Base-by-base conservation (phyloP, 2,329 filamentous ascomycete genomes). In the Sphaerulina populicola region DNA sequence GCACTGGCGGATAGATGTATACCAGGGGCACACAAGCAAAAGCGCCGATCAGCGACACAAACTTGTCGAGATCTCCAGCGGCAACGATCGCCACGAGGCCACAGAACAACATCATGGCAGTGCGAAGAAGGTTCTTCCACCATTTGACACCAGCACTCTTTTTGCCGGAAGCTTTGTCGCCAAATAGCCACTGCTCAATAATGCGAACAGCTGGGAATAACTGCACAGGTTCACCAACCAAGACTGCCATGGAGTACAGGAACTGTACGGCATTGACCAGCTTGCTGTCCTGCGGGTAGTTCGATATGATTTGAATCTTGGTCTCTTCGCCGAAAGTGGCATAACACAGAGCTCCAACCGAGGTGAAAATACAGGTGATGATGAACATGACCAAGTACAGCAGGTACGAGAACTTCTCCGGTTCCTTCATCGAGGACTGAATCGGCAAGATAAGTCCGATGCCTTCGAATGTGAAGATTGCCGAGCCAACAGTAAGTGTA, bases 391-490 rank as follows among this genome's bases (percentile, higher is more conserved):
- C 80, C 10, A 79, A 58, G 54, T 75, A 83, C 1, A 88, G 77
- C 2, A 88, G 74, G 51, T 72, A 73, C 59, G 79, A 76, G 60
- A 88, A 88, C 14, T 81, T 75, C 55, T 86, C 73, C 0, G 85
- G 85, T 52, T 81, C 73, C 60, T 78, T 79, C 85, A 88, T 88
- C 51, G 81, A 84, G 7, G 82, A 84, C 64, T 88, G 83, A 48
- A 88, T 88, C 0, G 85, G 85, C 7, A 88, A 72, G 56, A 88
- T 86, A 21, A 88, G 77, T 1, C 85, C 85, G 42, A 88, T 88
- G 43, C 85, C 85, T 64, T 88, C 85, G 59, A 87, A 88, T 0
- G 85, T 87, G 69, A 88, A 88, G 62, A 88, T 87, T 35, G 83
- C 80, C 1, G 82, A 80, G 47, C 85, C 85, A 43, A 88, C 77